phyloP scores from a whole-genome alignment of 345 rosid genomes.

The Lumnitzera littorea region DNA sequence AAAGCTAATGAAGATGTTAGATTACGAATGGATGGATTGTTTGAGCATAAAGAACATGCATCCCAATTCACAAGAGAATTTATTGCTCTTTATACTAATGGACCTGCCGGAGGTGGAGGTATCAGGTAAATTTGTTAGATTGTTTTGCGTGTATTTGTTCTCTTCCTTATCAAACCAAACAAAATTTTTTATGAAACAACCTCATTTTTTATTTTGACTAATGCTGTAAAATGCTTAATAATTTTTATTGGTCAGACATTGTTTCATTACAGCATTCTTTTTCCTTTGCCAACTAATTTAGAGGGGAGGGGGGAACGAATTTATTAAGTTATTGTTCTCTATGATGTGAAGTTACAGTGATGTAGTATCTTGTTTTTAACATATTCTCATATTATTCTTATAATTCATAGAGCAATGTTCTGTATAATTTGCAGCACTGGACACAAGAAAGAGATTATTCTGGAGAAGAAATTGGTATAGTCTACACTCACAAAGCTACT shows the following conservation, averaged over 20 bases:
- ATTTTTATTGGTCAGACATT: no score
- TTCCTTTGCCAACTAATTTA: no score
- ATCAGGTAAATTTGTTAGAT: conserved; percentile 43
- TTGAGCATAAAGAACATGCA: conserved; percentile 62
- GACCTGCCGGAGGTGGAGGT: conserved; percentile 98
- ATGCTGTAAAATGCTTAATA: no score
- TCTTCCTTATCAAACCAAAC: no score
- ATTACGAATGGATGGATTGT: conserved; percentile 82
- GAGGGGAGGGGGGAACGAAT: no score
- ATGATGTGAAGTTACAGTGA: no score
- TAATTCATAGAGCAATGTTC: conserved; percentile 3
- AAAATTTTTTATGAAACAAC: no score
- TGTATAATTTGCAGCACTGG: conserved; percentile 66
- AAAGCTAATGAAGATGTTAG: conserved; percentile 46
- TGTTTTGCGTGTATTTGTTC: not conserved
- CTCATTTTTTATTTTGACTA: no score
- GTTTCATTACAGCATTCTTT: no score
- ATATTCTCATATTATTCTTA: not conserved
- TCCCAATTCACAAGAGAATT: conserved; percentile 57
- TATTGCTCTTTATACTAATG: conserved; percentile 80
- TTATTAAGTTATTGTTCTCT: no score
- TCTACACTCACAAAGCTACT: conserved; percentile 2
- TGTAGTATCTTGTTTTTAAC: no score
- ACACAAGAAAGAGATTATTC: conserved; percentile 63
- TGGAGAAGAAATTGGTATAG: conserved; percentile 59